Evolutionary conservation across 2,329 filamentous ascomycete genomes (phyloP).

Genomic region (Nothopassalora personata): DNA sequence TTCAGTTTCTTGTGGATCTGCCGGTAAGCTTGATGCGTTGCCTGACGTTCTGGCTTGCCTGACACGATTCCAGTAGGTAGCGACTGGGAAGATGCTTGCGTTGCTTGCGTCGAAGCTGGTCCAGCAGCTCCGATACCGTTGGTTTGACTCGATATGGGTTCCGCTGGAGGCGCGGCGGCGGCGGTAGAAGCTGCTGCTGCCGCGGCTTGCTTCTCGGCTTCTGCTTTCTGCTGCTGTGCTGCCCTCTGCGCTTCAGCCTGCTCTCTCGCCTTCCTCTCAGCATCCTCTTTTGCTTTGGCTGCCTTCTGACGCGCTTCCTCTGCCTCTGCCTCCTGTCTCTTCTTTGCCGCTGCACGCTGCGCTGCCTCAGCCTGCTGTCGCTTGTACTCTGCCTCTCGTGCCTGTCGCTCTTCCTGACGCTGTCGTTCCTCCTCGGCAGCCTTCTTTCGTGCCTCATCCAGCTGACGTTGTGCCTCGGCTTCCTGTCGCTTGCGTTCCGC

Average conservation of each 20-base stretch:
- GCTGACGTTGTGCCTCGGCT: constrained; percentile 8
- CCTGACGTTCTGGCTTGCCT: constrained; percentile 4
- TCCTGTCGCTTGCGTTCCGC: constrained; percentile 11
- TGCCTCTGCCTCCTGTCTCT: constrained; percentile 2
- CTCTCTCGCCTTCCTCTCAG: constrained; percentile 3
- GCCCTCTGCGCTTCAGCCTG: constrained; percentile 8
- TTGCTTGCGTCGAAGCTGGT: background rate
- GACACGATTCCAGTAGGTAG: constrained; percentile 5
- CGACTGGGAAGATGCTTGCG: background rate
- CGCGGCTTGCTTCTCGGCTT: constrained; percentile 1
- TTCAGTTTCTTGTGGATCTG: constrained; percentile 51
- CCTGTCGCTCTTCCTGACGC: constrained; percentile 4
- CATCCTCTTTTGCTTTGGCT: constrained; percentile 1
- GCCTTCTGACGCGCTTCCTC: constrained; percentile 3
- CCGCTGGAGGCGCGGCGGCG: background rate
- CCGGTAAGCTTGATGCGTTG: constrained; percentile 14
- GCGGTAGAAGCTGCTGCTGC: constrained; percentile 5
- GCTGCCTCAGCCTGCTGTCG: background rate
- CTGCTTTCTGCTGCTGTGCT: background rate
- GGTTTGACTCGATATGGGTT: background rate
- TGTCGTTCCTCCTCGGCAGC: constrained; percentile 10
- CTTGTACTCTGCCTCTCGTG: background rate
- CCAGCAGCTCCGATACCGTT: background rate
- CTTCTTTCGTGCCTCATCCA: constrained; percentile 13
- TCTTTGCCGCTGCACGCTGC: constrained; percentile 1